These are phyloP conservation scores for Gastrodia elata DNA, from an alignment of 106 monocot species.

Conservation along the genomic window DNA sequence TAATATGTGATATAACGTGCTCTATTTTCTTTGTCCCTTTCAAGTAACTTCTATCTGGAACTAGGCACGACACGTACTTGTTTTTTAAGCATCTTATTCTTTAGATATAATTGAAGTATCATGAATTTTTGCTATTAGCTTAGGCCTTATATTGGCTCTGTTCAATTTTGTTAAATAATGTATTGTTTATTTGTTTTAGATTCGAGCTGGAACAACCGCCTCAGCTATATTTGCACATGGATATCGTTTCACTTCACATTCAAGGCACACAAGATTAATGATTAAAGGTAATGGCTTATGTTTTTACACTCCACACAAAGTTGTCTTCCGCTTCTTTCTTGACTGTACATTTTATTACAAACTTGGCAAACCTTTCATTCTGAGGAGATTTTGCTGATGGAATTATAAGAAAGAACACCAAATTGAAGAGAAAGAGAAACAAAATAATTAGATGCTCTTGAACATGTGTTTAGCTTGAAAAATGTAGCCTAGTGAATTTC, in stretches of 20 bases:
- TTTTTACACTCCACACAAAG: not conserved
- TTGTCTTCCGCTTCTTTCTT: not conserved
- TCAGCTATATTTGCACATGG: not conserved
- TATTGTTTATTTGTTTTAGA: not conserved
- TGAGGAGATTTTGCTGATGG: not conserved
- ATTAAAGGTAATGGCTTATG: slow-evolving; percentile 1
- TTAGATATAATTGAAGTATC: not conserved
- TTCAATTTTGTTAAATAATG: slow-evolving; percentile 6
- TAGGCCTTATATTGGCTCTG: not conserved
- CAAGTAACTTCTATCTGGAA: not conserved
- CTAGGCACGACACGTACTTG: not conserved
- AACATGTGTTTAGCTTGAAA: not conserved
- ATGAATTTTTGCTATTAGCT: not conserved
- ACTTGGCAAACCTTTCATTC: not conserved
- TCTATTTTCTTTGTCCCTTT: not conserved
- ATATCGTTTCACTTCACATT: slow-evolving; percentile 1
- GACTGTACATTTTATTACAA: no score
- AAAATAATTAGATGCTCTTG: not conserved
- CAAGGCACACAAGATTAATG: slow-evolving; percentile 10
- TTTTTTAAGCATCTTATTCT: not conserved
- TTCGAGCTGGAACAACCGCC: not conserved
- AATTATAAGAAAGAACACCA: not conserved
- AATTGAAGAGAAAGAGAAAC: not conserved
- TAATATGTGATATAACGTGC: not conserved
- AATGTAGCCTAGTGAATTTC: not conserved